Base-by-base conservation (phyloP, 441 rosid species). In the Geranium incanum region DNA sequence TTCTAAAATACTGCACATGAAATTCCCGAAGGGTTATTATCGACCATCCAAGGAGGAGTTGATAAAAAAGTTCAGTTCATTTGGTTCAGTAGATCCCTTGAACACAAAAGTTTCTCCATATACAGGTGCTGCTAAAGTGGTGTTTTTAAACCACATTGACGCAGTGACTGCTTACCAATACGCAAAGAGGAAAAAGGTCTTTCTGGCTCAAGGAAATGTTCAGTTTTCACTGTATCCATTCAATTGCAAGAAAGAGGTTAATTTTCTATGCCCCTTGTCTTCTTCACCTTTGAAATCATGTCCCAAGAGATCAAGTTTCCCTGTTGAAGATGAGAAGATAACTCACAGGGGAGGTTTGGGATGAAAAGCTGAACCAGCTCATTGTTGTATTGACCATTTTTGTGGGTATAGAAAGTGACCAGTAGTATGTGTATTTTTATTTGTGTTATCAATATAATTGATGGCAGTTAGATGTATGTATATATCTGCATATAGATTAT, bases 21-120 rank as follows among this genome's bases (percentile, higher is more conserved):
- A 78, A 67, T 80, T 77, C 23, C 81, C 81, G 0, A 68, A 8
- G 64, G 81, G 60, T 66, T 75, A 59, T 69, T 66, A 2, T 64
- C 71, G 75, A 13, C 83, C 83, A 48, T 75, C 83, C 67, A 66
- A 70, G 69, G 62, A 67, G 52, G 76, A 80, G 62, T 50, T 80
- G 65, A 19, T 80, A 70, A 73, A 66, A 52, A 77, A 75, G 55
- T 78, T 75, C 41, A 70, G 72, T 66, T 57, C 68, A 68, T 80
- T 78, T 70, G 81, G 81, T 4, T 19, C 45, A 45, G 41, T 80
- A 60, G 79, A 80, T 64, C 50, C 55, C 2, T 23, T 48, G 15
- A 70, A 70, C 16, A 80, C 79, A 55, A 68, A 72, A 70, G 72
- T 75, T 43, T 75, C 39, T 39, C 69, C 63, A 5, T 15, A 28